Percentiles rank a stretch among this genome's conserved stretches.
These are phyloP conservation scores for Picea glauca DNA, from an alignment of 75 land plant genomes.

Conservation along the genomic window DNA sequence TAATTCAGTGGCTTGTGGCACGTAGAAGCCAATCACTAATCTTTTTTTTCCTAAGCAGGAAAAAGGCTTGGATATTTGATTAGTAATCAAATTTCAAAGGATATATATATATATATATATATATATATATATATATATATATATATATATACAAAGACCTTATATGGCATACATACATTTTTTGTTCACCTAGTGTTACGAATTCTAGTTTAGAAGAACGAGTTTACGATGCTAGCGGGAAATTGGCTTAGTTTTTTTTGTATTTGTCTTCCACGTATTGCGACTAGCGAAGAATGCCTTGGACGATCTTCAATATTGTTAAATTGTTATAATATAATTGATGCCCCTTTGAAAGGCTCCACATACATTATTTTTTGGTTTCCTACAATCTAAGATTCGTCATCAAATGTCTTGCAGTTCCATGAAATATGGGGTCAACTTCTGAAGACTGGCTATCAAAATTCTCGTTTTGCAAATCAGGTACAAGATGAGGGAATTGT, in stretches of 20 bases:
- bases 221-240: not conserved
- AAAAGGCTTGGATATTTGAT: too few species aligned
- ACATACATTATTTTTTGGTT: not conserved
- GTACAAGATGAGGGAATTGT: constrained; percentile 23
- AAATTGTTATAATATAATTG: not conserved
- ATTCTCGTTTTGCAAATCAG: constrained; percentile 99
- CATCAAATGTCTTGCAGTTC: constrained; percentile 51
- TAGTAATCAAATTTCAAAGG: too few species aligned
- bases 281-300: not conserved
- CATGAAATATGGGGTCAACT: constrained; percentile 96
- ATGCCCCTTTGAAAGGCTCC: too few species aligned
- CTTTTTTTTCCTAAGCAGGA: too few species aligned
- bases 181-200: not conserved
- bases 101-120: too few species aligned
- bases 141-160: too few species aligned
- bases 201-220: not conserved
- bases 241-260: not conserved
- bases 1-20: too few species aligned
- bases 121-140: too few species aligned
- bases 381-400: constrained; percentile 1
- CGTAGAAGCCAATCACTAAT: too few species aligned
- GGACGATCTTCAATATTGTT: not conserved
- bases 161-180: too few species aligned
- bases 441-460: constrained; percentile 98
- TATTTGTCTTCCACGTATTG: not conserved